Conservation (phyloP, 2,329 filamentous ascomycete genomes). For the Dothidotthia symphoricarpi region DNA sequence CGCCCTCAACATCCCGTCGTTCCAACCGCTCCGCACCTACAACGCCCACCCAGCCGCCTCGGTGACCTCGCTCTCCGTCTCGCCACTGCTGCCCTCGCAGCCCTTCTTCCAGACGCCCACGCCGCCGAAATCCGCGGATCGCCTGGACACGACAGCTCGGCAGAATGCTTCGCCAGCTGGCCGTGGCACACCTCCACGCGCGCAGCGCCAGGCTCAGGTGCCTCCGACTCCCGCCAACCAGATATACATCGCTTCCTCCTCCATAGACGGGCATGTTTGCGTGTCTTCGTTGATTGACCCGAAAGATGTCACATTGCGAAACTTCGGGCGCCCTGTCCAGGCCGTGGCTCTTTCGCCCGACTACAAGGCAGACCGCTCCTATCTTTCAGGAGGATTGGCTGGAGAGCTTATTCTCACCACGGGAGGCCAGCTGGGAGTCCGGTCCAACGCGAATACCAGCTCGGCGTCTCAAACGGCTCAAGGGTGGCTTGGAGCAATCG, state of each 20-base stretch:
- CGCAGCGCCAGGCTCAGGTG: slow-evolving; percentile 59
- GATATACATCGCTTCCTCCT: slow-evolving; percentile 90
- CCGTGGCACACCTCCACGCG: slow-evolving; percentile 50
- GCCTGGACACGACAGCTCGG: slow-evolving; percentile 44
- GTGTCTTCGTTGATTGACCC: slow-evolving; percentile 81
- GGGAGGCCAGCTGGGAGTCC: slow-evolving; percentile 75
- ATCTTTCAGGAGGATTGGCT: slow-evolving; percentile 85
- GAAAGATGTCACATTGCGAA: slow-evolving; percentile 86
- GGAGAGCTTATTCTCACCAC: slow-evolving; percentile 84
- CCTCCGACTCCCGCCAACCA: slow-evolving; percentile 80
- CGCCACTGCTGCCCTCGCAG: slow-evolving; percentile 68
- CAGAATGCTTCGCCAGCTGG: slow-evolving; percentile 24
- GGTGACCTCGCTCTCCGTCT: slow-evolving; percentile 85
- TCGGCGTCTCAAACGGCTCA: slow-evolving; percentile 81
- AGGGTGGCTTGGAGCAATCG: slow-evolving; percentile 88
- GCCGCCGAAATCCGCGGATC: slow-evolving; percentile 23
- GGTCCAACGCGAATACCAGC: slow-evolving; percentile 80
- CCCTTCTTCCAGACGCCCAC: slow-evolving; percentile 35
- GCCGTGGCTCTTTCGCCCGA: slow-evolving; percentile 92
- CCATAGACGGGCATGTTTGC: slow-evolving; percentile 93
- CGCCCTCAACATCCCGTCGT: slow-evolving; percentile 77
- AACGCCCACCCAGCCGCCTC: slow-evolving; percentile 84
- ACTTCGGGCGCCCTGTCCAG: slow-evolving; percentile 90
- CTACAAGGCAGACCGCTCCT: slow-evolving; percentile 83
- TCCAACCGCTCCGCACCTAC: slow-evolving; percentile 80